Base-by-base conservation (phyloP, 2,329 filamentous ascomycete genomes). In the Cytospora schulzeri region DNA sequence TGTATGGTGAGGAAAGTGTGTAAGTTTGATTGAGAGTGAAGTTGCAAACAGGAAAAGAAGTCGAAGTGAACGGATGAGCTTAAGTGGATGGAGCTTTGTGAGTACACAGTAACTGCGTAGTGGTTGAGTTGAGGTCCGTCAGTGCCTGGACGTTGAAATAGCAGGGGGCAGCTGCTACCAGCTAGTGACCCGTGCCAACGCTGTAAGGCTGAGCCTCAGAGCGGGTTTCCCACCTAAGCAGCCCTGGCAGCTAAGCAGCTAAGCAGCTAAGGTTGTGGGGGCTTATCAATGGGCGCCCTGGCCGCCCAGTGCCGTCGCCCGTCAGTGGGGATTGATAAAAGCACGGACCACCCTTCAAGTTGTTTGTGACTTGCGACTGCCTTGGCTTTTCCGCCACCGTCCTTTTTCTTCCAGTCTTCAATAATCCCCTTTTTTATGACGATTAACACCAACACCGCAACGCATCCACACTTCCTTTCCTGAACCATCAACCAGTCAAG, bases 401-500 rank as follows among this genome's bases (percentile, higher is more conserved):
- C 57, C 33, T 55, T 45, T 22, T 59, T 15, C 50, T 6, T 57
- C 35, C 15, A 45, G n/a, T 26, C 17, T 28, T 14, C 6, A 35
- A 57, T 28, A 51, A 29, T n/a, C n/a, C n/a, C 52, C 45, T 19
- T 19, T 26, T 55, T n/a, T 19, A 15, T 53, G 50, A 33, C 33
- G 9, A n/a, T 24, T 28, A 26, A 50, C 17, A 22, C 48, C 41
- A 48, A 22, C 38, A 8, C 9, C 31, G 17, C 41, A 52, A 17
- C 57, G 17, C 29, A 31, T 33, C 22, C 24, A 24, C 11, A 14
- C n/a, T 9, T 14, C 3, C 8, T 19, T 24, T 48, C 2, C 12
- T 26, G 14, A 26, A 17, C 15, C 15, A 17, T n/a, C 8, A 45
- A n/a, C 1, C 9, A 33, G 76, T 71, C 80, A 90, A 79, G 69